Base-by-base conservation (phyloP, 1,139 yeast genomes). In the Magnusiomyces magnusii region DNA sequence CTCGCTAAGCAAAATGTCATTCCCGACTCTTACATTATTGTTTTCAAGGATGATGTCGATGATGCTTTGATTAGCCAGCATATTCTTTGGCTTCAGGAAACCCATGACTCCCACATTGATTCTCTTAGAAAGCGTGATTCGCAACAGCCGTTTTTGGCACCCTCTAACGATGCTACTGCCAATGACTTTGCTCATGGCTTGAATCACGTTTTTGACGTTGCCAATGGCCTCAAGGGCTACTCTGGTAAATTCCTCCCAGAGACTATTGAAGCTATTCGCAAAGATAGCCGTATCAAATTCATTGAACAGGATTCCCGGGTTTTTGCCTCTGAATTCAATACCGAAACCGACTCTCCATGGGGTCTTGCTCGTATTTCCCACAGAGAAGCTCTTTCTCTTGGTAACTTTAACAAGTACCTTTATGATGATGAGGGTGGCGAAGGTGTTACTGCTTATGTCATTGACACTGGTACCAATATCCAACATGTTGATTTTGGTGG, bases 291-390 rank as follows among this genome's bases (percentile, higher is more conserved):
- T 57, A 90, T 91, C 60, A 83, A 84, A 55, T 84, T 82, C 68
- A 84, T 91, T 63, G 97, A 91, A 78, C 78, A 79, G 66, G 97
- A 91, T 73, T 86, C 95, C 3, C 76, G 80, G 63, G 96, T 91
- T 57, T 76, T 79, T 65, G 82, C 92, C 56, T 75, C 77, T 61
- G 87, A 86, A 67, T 82, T 83, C 65, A 78, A 79, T 57, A 76
- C 81, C 61, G 93, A 90, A 77, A 84, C 84, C 69, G 90, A 90
- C 65, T 93, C 96, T 54, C 96, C 97, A 60, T 91, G 97, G 98
- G 97, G 97, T 68, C 81, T 92, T 67, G 95, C 98, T 54, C 85
- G 99, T 77, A 82, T 91, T 64, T 87, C 96, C 55, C 96, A 90
- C 77, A 86, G 96, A 72, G 81, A 86, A 27, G 42, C 53, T 21